phyloP scores from a whole-genome alignment of 805 yeast species.

The Teunomyces cretensis region DNA sequence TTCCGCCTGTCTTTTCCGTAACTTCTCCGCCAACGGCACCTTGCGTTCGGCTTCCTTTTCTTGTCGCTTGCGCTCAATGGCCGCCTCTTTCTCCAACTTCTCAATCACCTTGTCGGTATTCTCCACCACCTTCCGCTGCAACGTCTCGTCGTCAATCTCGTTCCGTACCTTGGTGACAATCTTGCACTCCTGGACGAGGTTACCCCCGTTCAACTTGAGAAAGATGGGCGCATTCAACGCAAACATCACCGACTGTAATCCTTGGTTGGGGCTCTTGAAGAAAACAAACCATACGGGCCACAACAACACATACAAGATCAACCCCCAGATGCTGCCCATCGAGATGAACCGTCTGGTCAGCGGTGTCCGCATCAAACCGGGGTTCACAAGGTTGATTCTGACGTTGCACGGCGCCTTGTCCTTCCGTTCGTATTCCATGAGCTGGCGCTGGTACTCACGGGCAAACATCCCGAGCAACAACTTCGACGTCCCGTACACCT shows the following conservation, averaged over 20 bases:
- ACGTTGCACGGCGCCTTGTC: constrained; percentile 73
- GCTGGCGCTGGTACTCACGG: constrained; percentile 70
- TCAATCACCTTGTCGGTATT: constrained; percentile 59
- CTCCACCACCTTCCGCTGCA: constrained; percentile 62
- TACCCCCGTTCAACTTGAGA: constrained; percentile 60
- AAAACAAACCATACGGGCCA: constrained; percentile 85
- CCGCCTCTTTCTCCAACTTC: constrained; percentile 67
- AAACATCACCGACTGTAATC: constrained; percentile 74
- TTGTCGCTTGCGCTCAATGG: constrained; percentile 57
- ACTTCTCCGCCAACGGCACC: constrained; percentile 17
- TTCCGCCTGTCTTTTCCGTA: constrained; percentile 16
- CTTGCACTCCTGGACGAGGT: constrained; percentile 71
- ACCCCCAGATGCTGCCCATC: constrained; percentile 67
- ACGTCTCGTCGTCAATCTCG: constrained; percentile 61
- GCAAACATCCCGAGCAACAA: constrained; percentile 72
- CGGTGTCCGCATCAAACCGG: constrained; percentile 89
- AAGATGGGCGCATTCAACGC: constrained; percentile 73
- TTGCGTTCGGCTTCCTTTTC: constrained; percentile 17
- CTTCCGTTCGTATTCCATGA: constrained; percentile 58
- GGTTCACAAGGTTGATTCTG: constrained; percentile 75
- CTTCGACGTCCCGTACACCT: constrained; percentile 79
- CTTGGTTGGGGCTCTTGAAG: constrained; percentile 72
- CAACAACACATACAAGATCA: constrained; percentile 58
- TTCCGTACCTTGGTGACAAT: constrained; percentile 52
- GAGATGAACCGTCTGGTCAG: constrained; percentile 76